Evolutionary conservation across 2,329 filamentous ascomycete genomes (phyloP).

Genomic region (Monosporascus cannonballus): DNA sequence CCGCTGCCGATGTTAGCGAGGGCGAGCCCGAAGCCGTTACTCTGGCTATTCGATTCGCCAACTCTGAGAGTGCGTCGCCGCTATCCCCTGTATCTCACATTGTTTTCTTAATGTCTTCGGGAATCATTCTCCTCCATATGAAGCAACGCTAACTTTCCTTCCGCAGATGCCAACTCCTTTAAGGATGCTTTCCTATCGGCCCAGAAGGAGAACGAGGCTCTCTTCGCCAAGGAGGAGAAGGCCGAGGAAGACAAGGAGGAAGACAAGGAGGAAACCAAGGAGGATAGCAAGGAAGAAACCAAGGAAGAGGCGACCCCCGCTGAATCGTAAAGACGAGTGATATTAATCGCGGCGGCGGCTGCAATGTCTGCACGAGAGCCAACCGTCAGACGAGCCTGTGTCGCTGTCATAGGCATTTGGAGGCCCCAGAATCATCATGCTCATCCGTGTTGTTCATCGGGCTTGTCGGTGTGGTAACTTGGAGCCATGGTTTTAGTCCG

Average conservation of each 20-base stretch:
- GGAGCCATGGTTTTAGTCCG: background rate
- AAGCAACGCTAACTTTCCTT: slow-evolving; percentile 19
- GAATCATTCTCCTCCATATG: background rate
- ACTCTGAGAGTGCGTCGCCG: slow-evolving; percentile 77
- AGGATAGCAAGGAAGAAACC: slow-evolving; percentile 14
- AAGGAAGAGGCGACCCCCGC: slow-evolving; percentile 6
- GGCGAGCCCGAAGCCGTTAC: slow-evolving; percentile 95
- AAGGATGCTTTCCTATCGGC: slow-evolving; percentile 97
- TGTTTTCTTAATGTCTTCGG: background rate
- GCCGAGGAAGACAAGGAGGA: slow-evolving; percentile 23
- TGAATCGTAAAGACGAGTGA: background rate
- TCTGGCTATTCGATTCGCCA: slow-evolving; percentile 94
- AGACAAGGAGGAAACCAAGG: slow-evolving; percentile 20
- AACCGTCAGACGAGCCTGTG: background rate
- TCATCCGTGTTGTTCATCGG: background rate
- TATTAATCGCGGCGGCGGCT: background rate
- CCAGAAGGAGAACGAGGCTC: slow-evolving; percentile 87
- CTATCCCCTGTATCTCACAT: background rate
- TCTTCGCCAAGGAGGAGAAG: slow-evolving; percentile 55
- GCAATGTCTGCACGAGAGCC: background rate
- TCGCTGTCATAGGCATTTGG: background rate
- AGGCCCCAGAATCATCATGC: background rate
- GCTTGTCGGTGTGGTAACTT: background rate
- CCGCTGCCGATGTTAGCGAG: slow-evolving; percentile 94
- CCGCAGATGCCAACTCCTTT: slow-evolving; percentile 85